Percentiles rank a stretch among this genome's conserved stretches.
phyloP scores from a whole-genome alignment of 495 filamentous ascomycete genomes.

The Echria macrotheca region DNA sequence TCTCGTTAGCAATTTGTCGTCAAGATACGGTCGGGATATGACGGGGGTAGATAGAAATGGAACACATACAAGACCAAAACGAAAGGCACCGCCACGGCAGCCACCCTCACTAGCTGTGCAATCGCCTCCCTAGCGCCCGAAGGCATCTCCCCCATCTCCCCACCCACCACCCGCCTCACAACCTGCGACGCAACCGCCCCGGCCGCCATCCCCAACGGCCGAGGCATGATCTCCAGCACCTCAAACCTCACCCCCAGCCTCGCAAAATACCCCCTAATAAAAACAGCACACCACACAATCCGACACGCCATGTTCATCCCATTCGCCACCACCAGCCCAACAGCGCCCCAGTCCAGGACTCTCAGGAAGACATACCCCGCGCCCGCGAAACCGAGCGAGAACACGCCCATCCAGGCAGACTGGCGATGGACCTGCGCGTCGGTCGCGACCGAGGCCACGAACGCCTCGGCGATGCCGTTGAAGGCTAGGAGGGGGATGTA shows the following conservation, averaged over 20 bases:
- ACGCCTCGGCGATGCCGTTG: slow-evolving; percentile 90
- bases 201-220: slow-evolving; percentile 15
- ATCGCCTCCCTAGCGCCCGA: slow-evolving; percentile 26
- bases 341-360: slow-evolving; percentile 61
- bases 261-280: slow-evolving; percentile 61
- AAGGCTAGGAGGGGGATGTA: slow-evolving; percentile 89
- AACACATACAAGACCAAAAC: slow-evolving; percentile 54
- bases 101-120: slow-evolving; percentile 46
- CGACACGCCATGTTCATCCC: slow-evolving; percentile 78
- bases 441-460: slow-evolving; percentile 78
- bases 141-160: slow-evolving; percentile 22
- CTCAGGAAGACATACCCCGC: slow-evolving; percentile 67
- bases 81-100: slow-evolving; percentile 48
- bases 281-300: slow-evolving; percentile 70
- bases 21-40: neutral
- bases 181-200: slow-evolving; percentile 19
- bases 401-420: slow-evolving; percentile 73
- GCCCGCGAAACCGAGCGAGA: slow-evolving; percentile 65
- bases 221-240: slow-evolving; percentile 25
- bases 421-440: slow-evolving; percentile 65
- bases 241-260: slow-evolving; percentile 29
- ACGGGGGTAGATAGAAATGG: slow-evolving; percentile 3
- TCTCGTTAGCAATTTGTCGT: slow-evolving; percentile 15
- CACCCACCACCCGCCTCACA: slow-evolving; percentile 23
- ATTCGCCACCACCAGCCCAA: slow-evolving; percentile 79